Conservation (phyloP, 1,284 basidiomycete species). For the Ustilago curta region DNA sequence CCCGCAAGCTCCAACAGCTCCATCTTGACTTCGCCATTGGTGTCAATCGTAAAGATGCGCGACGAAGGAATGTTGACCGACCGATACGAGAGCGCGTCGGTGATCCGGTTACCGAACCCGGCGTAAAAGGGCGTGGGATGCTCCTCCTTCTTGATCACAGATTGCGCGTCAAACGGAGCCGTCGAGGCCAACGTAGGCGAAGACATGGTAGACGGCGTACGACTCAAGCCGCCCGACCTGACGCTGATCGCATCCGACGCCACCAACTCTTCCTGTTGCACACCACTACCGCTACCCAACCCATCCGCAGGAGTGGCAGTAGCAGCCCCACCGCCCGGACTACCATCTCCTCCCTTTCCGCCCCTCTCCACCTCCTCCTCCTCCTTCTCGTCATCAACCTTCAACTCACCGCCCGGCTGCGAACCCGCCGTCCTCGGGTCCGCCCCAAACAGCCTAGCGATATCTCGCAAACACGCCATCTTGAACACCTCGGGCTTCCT, state of each 20-base stretch:
- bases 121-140: conserved; percentile 83
- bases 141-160: conserved; percentile 53
- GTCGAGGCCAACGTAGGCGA: conserved; percentile 15
- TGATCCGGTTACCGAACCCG: conserved; percentile 98
- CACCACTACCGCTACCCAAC: background rate
- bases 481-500: conserved; percentile 99
- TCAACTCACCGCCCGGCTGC: conserved; percentile 29
- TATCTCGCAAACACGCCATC: conserved; percentile 98
- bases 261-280: background rate
- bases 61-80: conserved; percentile 94
- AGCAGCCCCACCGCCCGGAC: conserved; percentile 30
- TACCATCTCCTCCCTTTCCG: conserved; percentile 8
- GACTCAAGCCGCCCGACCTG: conserved; percentile 9
- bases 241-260: conserved; percentile 68
- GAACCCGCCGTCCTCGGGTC: conserved; percentile 35
- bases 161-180: background rate
- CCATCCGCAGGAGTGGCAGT: conserved; percentile 10
- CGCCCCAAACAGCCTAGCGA: conserved; percentile 88
- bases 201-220: conserved; percentile 13
- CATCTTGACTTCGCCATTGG: conserved; percentile 94
- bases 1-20: conserved; percentile 94
- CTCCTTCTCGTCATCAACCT: conserved; percentile 8
- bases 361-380: conserved; percentile 17
- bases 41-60: conserved; percentile 97
- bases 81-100: conserved; percentile 95